These are phyloP conservation scores for Arxiozyma slooffiae DNA, from an alignment of 1,139 yeast genomes.

Conservation along the genomic window DNA sequence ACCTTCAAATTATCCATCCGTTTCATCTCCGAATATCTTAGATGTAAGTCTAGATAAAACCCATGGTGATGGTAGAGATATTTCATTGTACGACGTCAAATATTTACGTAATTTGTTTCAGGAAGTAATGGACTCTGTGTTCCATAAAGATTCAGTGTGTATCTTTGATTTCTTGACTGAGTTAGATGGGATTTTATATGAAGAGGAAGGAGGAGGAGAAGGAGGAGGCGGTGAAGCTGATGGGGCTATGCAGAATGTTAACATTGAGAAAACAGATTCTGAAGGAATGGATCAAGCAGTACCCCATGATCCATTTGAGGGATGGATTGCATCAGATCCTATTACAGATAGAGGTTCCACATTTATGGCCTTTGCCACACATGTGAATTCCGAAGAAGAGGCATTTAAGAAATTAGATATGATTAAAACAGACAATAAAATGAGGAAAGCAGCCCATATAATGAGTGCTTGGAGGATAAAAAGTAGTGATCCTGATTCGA, in stretches of 20 bases:
- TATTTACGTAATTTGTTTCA: constrained; percentile 39
- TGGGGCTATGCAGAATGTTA: too few relatives aligned
- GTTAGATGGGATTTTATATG: constrained; percentile 43
- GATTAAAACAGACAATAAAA: constrained; percentile 54
- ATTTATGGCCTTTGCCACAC: constrained; percentile 66
- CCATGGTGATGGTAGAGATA: constrained; percentile 26
- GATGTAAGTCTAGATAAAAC: constrained; percentile 38
- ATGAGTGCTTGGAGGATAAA: constrained; percentile 81
- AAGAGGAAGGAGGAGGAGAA: constrained; percentile 20
- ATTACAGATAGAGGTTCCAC: constrained; percentile 76
- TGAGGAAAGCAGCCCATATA: constrained; percentile 63
- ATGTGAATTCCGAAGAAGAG: constrained; percentile 53
- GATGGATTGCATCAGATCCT: constrained; percentile 73
- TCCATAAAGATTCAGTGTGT: constrained; percentile 55
- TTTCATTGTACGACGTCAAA: constrained; percentile 32
- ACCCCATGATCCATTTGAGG: constrained; percentile 40
- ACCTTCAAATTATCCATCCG: constrained; percentile 58
- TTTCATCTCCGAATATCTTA: constrained; percentile 44
- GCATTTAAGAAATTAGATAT: constrained; percentile 45
- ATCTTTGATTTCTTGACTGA: constrained; percentile 70
- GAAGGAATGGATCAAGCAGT: constrained; percentile 8
- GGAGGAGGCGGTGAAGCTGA: too few relatives aligned
- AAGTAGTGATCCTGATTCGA: constrained; percentile 7
- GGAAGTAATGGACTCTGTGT: constrained; percentile 44
- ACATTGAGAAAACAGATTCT: constrained; percentile 7